Percentiles rank a stretch among this genome's conserved stretches.
phyloP scores from a whole-genome alignment of 1,284 basidiomycete genomes.

The Apiotrichum brassicae region DNA sequence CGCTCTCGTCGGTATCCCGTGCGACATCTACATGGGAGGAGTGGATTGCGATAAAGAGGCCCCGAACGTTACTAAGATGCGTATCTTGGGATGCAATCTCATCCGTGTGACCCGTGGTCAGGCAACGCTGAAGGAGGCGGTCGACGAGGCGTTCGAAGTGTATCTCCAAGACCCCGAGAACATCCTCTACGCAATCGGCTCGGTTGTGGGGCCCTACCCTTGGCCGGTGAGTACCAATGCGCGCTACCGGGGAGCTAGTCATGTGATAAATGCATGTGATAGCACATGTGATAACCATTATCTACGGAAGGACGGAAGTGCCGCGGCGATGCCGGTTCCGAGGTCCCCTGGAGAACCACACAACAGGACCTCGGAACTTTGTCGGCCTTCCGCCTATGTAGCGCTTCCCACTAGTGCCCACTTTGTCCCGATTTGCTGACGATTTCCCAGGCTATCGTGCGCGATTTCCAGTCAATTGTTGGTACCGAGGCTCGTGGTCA shows the following conservation, averaged over 20 bases:
- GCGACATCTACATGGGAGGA: slow-evolving; percentile 94
- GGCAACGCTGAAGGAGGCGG: slow-evolving; percentile 93
- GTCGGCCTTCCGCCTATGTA: no score
- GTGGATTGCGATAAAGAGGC: slow-evolving; percentile 62
- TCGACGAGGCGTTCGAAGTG: slow-evolving; percentile 44
- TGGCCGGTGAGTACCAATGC: slow-evolving; percentile 61
- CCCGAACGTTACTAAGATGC: slow-evolving; percentile 94
- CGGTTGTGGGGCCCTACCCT: slow-evolving; percentile 79
- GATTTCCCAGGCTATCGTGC: slow-evolving; percentile 71
- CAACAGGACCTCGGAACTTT: no score
- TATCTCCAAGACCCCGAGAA: slow-evolving; percentile 98
- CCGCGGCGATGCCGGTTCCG: no score
- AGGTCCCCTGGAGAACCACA: no score
- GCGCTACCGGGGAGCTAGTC: no score
- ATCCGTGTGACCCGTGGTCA: slow-evolving; percentile 91
- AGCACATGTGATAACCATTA: no score
- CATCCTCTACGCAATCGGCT: slow-evolving; percentile 93
- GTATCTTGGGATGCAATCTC: slow-evolving; percentile 93
- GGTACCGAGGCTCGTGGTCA: slow-evolving; percentile 91
- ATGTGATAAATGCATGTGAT: no score
- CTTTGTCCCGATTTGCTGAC: slow-evolving; percentile 48
- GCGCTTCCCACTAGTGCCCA: not conserved
- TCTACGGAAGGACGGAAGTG: no score
- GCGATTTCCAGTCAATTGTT: slow-evolving; percentile 96
- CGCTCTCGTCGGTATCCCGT: slow-evolving; percentile 91